Percentiles rank a stretch among this genome's conserved stretches.
phyloP scores from a whole-genome alignment of 371 early-diverging fungal genomes.

The Mortierella sp. region DNA sequence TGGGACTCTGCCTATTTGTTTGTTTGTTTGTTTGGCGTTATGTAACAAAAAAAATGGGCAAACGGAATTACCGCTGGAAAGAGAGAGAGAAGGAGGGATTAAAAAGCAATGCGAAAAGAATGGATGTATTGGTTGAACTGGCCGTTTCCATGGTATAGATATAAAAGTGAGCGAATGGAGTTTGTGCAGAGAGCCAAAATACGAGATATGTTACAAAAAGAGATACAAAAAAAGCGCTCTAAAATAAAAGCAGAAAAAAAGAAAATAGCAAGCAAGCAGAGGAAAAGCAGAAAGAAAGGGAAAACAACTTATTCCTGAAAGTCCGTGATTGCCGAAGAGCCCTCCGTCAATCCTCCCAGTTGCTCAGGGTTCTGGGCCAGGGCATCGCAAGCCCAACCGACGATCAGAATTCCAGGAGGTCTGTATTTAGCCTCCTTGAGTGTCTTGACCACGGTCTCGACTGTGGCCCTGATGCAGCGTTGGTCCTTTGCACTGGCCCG shows the following conservation, averaged over 20 bases:
- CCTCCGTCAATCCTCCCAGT: slow-evolving; percentile 17
- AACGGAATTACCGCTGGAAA: slow-evolving; percentile 1
- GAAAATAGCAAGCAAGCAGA: neutral
- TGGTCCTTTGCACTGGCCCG: slow-evolving; percentile 83
- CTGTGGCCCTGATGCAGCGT: slow-evolving; percentile 71
- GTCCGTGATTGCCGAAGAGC: neutral
- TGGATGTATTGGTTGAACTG: neutral
- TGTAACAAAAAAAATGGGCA: neutral
- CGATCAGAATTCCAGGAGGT: slow-evolving; percentile 82
- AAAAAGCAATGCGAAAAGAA: neutral
- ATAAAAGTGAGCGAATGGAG: neutral
- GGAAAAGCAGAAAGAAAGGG: too few relatives aligned
- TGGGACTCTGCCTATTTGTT: neutral
- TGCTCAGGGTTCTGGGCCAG: slow-evolving; percentile 34
- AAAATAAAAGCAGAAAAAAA: neutral
- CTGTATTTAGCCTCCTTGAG: slow-evolving; percentile 77
- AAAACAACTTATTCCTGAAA: neutral
- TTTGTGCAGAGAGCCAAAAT: neutral
- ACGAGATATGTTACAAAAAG: slow-evolving; percentile 7
- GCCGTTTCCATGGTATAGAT: neutral
- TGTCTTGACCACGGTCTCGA: slow-evolving; percentile 70
- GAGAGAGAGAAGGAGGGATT: neutral
- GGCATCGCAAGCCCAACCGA: slow-evolving; percentile 70
- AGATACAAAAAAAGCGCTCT: neutral
- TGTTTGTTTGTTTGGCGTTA: neutral